Base-by-base conservation (phyloP, 176 grass and related monocot species). In the Saccharum officinarum region DNA sequence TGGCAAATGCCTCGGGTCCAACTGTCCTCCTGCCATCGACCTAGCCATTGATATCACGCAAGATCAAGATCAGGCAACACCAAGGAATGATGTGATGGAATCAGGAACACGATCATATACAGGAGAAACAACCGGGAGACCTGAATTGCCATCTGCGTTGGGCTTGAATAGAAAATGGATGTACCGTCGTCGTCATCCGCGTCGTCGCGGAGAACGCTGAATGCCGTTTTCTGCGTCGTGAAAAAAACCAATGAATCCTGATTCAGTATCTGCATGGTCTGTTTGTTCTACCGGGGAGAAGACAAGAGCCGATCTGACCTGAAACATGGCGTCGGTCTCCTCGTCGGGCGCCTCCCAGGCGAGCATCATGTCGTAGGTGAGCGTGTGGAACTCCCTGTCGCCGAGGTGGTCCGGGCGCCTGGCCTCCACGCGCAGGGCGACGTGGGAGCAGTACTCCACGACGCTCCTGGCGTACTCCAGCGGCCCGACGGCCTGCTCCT, bases 321-420 rank as follows among this genome's bases (percentile, higher is more conserved):
- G 87, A 10, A 87, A 65, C 54, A 75, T 54, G 41, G 89, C 91
- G 62, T 98, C 89, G 0, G 45, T 90, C 8, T 89, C 77, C 14
- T 80, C 80, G 25, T 93, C 93, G 65, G 96, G 93, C 42, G 77
- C 88, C 78, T 95, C 89, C 96, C 96, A 98, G 75, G 93, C 96
- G 83, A 98, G 89, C 93, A 98, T 95, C 91, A 98, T 94, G 64
- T 98, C 91, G 54, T 81, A 98, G 18, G 93, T 94, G 47, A 98
- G 84, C 42, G 80, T 63, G 61, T 90, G 85, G 67, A 98, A 98
- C 14, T 92, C 96, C 75, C 87, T 86, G 82, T 98, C 89, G 33
- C 74, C 78, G 64, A 98, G 90, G 72, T 90, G 78, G 55, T 87
- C 89, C 9, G 82, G 88, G 22, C 76, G 55, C 87, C 71, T 82